Evolutionary conservation across 2,329 filamentous ascomycete species (phyloP), one percentile per base, ranked within the genome.

Genomic region (Hirsutella minnesotensis): DNA sequence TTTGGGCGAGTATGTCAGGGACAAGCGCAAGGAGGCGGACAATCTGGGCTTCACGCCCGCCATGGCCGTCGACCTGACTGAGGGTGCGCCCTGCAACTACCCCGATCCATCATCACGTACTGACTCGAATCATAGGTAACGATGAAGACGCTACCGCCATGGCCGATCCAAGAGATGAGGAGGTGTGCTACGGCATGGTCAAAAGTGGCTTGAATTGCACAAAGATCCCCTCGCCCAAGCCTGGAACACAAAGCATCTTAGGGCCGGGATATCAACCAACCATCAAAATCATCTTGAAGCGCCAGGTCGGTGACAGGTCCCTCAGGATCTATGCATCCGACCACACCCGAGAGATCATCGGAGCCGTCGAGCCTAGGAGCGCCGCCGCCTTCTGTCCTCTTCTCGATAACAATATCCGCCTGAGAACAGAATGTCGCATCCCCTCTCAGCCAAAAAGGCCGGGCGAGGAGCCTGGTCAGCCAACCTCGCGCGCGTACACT

Each of bases 161-260:
- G 13, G 70, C 72, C 35, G 73, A 84, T 44, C 70, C 77, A 24
- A 73, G 69, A 38, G 72, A 79, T 18, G 77, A 86, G 55, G 79
- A 86, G 54, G 82, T 94, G 3, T 94, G 86, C 62, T 88, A 85
- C 55, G 87, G 87, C 35, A 83, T 83, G 63, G 63, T 94, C 18
- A 79, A 86, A 43, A 73, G 79, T 3, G 75, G 67, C 42, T 67
- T 92, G 35, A 78, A 81, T 48, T 83, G 81, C 47, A 72, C 77
- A 52, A 65, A 69, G 30, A 77, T 90, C 2, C 87, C 86, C 1
- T 75, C 71, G 3, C 78, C 80, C 0, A 86, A 80, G 52, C 78
- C 82, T 1, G 73, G 73, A 24, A 69, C 72, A 20, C 70, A 76
- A 45, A 66, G 72, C 18, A 66, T 83, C 9, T 78, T 76, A 50